Evolutionary conservation across 2,329 filamentous ascomycete species (phyloP), one percentile per base, ranked within the genome.

Genomic region (Aspergillus ustus): DNA sequence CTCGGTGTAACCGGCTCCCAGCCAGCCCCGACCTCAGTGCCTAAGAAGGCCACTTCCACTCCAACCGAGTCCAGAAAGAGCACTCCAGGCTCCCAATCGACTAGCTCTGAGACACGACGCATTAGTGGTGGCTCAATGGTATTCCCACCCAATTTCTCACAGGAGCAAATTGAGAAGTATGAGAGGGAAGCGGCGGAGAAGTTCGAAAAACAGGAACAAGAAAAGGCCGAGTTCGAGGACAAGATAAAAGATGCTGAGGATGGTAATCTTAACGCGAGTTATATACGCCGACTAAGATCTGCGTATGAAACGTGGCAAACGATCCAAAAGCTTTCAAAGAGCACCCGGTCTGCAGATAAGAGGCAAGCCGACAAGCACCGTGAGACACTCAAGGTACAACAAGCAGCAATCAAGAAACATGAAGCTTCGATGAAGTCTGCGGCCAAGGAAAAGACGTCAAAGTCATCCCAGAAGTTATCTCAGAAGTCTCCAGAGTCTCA

Each of bases 101-200:
- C 51, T 22, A 51, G 44, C 6, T 52, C 62, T n/a, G 44, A 51
- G 6, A 60, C 40, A 22, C 61, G 60, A 28, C 43, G 52, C 2
- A 57, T 60, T 7, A 59, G 37, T n/a, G 15, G 61, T 4, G 52
- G 55, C 2, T 53, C 58, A 15, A 63, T 67, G 43, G 57, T 63
- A 8, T 69, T 60, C 28, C 68, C 68, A 20, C n/a, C 60, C n/a
- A 55, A 56, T 8, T 45, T 67, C 6, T 40, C 64, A 4, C 11
- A 44, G 22, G 65, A 64, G 19, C 40, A n/a, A 11, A 48, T 69
- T 9, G 52, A 62, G 13, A 46, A 63, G 28, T 31, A 52, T 19
- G 20, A 55, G 31, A 50, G 52, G 31, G 65, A 70, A 45, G 64
- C 63, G 17, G 49, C 57, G n/a, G 50, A 63, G 51, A 62, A 68